These are phyloP conservation scores for Mucor ambiguus DNA, from an alignment of 371 early-diverging fungal species.

Conservation along the genomic window DNA sequence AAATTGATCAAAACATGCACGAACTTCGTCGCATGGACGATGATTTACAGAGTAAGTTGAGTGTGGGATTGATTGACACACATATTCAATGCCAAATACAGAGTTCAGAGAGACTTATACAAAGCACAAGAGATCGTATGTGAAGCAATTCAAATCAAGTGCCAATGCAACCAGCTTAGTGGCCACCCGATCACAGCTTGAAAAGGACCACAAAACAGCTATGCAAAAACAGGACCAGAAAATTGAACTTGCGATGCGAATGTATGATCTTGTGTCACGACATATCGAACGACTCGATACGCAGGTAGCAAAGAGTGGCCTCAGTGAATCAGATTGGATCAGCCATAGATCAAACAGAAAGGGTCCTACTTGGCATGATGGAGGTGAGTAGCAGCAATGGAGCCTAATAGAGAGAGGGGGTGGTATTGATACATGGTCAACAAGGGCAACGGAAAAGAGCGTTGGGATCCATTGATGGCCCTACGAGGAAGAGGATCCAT, in stretches of 20 bases:
- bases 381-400: background rate
- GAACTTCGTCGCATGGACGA: constrained; percentile 43
- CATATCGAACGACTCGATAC: constrained; percentile 41
- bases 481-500: constrained; percentile 20
- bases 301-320: constrained; percentile 32
- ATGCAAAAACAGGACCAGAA: constrained; percentile 43
- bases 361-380: background rate
- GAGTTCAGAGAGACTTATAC: constrained; percentile 28
- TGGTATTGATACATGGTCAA: background rate
- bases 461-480: background rate
- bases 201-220: constrained; percentile 36
- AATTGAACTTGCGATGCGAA: constrained; percentile 37
- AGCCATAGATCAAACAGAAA: constrained; percentile 11
- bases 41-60: constrained; percentile 32
- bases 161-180: constrained; percentile 6
- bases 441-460: background rate
- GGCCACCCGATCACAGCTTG: constrained; percentile 21
- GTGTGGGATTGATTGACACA: background rate
- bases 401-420: background rate
- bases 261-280: constrained; percentile 41
- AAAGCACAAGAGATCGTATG: constrained; percentile 24
- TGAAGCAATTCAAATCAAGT: constrained; percentile 15
- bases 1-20: constrained; percentile 45
- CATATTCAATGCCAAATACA: background rate
- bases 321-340: constrained; percentile 31